phyloP scores from a whole-genome alignment of 345 rosid species.

The Aquilaria yunnanensis region DNA sequence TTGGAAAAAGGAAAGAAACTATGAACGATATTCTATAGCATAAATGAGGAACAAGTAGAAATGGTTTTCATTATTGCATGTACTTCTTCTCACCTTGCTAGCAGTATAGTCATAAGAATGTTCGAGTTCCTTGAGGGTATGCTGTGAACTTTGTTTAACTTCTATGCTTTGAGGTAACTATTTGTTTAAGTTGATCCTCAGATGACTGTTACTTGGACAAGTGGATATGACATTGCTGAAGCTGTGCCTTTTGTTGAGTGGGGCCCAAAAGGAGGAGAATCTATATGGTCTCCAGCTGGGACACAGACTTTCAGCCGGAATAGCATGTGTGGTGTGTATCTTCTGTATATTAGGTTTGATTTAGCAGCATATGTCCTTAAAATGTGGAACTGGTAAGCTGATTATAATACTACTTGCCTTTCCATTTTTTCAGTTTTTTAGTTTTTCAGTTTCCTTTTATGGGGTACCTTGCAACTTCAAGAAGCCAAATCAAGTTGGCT shows the following conservation, averaged over 20 bases:
- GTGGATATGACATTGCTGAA: conserved; percentile 51
- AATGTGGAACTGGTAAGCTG: no score
- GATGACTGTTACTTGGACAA: conserved; percentile 86
- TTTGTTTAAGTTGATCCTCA: conserved; percentile 17
- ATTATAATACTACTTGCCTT: no score
- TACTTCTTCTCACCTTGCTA: background rate
- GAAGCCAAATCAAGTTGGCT: no score
- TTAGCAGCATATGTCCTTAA: no score
- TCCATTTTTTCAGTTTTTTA: no score
- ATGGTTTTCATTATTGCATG: background rate
- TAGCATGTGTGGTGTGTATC: conserved; percentile 54
- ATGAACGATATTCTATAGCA: background rate
- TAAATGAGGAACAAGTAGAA: background rate
- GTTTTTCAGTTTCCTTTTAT: no score
- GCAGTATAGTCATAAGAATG: background rate
- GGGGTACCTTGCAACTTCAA: no score
- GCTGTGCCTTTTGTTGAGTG: conserved; percentile 69
- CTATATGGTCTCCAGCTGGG: conserved; percentile 44
- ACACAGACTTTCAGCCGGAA: conserved; percentile 46
- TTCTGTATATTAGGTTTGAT: background rate
- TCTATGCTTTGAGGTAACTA: background rate
- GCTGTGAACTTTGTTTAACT: background rate
- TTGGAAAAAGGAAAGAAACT: background rate
- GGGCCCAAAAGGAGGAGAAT: conserved; percentile 43
- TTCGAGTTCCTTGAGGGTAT: background rate